Percentiles rank a stretch among this genome's conserved stretches.
phyloP scores from a whole-genome alignment of 306 rosid genomes.

The Spatholobus suberectus region DNA sequence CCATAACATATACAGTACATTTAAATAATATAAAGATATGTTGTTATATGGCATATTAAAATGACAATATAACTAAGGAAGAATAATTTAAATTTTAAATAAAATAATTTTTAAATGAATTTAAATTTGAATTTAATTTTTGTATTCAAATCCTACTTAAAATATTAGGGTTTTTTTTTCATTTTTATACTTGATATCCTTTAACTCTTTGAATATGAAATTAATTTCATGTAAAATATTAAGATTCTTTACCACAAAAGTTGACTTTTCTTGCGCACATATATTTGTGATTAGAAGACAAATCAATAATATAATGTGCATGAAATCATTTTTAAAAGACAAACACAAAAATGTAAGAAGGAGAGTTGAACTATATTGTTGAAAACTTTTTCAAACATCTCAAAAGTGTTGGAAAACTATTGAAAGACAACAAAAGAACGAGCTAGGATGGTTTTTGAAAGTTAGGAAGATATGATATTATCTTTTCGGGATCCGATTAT shows the following conservation, averaged over 20 bases:
- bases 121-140: neutral
- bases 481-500: neutral
- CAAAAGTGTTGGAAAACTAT: neutral
- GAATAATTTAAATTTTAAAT: neutral
- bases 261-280: neutral
- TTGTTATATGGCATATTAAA: neutral
- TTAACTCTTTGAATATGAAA: no score
- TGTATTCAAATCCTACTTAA: neutral
- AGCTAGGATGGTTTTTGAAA: neutral
- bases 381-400: neutral
- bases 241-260: neutral
- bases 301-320: neutral
- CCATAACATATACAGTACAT: neutral
- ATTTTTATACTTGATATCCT: neutral
- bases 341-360: neutral
- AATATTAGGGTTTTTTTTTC: neutral
- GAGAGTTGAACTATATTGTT: no score
- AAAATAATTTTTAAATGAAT: neutral
- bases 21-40: neutral
- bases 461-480: neutral
- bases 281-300: neutral
- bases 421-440: neutral
- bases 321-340: neutral
- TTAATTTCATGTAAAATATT: neutral
- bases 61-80: neutral